These are phyloP conservation scores for Yamadazyma insecticola DNA, from an alignment of 805 yeast genomes.

Conservation along the genomic window DNA sequence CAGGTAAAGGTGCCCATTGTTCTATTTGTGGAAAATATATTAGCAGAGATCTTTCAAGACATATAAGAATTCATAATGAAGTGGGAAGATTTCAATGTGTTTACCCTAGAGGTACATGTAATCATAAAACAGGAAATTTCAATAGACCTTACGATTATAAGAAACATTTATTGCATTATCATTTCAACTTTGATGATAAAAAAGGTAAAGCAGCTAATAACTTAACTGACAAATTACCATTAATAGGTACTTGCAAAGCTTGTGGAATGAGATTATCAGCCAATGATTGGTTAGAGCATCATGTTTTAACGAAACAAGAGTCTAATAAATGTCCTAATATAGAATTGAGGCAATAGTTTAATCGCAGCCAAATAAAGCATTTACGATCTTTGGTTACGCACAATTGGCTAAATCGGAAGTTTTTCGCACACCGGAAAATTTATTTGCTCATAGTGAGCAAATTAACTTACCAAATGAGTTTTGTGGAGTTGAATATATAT, in stretches of 20 bases:
- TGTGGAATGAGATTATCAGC: slow-evolving; percentile 51
- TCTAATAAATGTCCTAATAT: slow-evolving; percentile 19
- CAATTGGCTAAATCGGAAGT: no score
- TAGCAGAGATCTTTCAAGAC: slow-evolving; percentile 37
- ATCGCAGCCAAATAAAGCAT: no score
- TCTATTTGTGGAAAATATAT: slow-evolving; percentile 37
- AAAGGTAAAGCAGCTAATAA: slow-evolving; percentile 35
- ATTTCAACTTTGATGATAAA: slow-evolving; percentile 39
- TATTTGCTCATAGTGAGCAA: no score
- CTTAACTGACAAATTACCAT: slow-evolving; percentile 37
- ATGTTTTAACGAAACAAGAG: slow-evolving; percentile 36
- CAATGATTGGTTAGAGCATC: slow-evolving; percentile 52
- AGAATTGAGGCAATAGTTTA: no score
- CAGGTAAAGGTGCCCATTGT: slow-evolving; percentile 34
- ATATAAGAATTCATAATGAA: slow-evolving; percentile 40
- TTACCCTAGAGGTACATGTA: slow-evolving; percentile 35
- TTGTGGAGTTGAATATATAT: no score
- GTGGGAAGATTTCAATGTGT: slow-evolving; percentile 41
- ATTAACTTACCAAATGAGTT: no score
- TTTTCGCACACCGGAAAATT: no score
- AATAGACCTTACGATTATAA: slow-evolving; percentile 44
- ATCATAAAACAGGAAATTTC: slow-evolving; percentile 38
- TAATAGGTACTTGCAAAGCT: slow-evolving; percentile 33
- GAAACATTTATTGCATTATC: slow-evolving; percentile 39
- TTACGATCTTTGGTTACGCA: no score